phyloP scores from a whole-genome alignment of 1,139 yeast genomes.

The Neolecta irregularis region DNA sequence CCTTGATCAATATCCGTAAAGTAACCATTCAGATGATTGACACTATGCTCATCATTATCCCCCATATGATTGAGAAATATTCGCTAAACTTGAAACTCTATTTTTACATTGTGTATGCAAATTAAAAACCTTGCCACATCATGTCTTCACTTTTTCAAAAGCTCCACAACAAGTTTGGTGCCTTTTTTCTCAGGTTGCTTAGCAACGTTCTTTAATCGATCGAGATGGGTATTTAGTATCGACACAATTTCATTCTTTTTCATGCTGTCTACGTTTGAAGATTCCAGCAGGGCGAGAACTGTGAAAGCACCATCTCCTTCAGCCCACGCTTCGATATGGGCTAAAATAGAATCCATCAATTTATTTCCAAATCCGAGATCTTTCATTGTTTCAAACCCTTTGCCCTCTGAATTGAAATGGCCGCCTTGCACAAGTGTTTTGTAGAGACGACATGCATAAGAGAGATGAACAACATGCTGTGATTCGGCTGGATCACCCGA shows the following conservation, averaged over 20 bases:
- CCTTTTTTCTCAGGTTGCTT: too few species aligned
- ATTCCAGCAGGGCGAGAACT: constrained; percentile 36
- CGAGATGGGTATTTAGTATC: background rate
- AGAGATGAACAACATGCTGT: constrained; percentile 25
- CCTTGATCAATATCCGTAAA: too few species aligned
- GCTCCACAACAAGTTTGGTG: too few species aligned
- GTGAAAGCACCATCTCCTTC: constrained; percentile 66
- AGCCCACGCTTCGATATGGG: constrained; percentile 50
- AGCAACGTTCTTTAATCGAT: too few species aligned
- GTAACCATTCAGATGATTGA: too few species aligned
- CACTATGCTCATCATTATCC: too few species aligned
- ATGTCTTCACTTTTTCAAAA: too few species aligned
- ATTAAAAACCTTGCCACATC: too few species aligned
- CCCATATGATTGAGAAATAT: too few species aligned
- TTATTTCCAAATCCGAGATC: constrained; percentile 47
- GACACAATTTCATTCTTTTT: constrained; percentile 19
- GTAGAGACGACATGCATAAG: constrained; percentile 62
- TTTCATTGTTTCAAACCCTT: constrained; percentile 35
- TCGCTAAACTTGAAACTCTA: too few species aligned
- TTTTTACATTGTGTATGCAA: too few species aligned
- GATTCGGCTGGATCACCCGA: constrained; percentile 37
- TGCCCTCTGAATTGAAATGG: constrained; percentile 50
- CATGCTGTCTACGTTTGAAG: constrained; percentile 25
- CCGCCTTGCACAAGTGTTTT: constrained; percentile 64
- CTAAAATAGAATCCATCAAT: constrained; percentile 32